Evolutionary conservation across 345 rosid genomes (phyloP), one percentile per base, ranked within the genome.

Genomic region (Mercurialis annua): DNA sequence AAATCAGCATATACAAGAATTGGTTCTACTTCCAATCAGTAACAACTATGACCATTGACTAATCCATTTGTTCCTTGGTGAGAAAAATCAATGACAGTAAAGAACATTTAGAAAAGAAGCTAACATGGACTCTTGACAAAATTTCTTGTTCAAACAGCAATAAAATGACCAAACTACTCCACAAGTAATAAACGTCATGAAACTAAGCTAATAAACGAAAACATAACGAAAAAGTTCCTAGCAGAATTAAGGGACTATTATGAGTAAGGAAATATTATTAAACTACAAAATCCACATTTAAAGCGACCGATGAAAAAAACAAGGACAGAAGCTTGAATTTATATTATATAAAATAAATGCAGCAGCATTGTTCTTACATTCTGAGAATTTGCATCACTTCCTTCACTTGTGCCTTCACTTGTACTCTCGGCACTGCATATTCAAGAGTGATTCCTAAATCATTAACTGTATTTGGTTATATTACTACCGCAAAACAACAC

Each of bases 391-490:
- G 83, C 96, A 73, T 94, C 99, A 68, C 99, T 91, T 78, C 98
- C 98, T 85, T 89, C 97, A 80, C 98, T 94, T 58, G 96, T 80
- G 73, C 95, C 97, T 77, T 89, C 99, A 77, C 96, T 89, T 66
- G 70, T 95, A 80, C 90, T 94, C 71, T 94, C 99, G 24, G 83
- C 92, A 77, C 99, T 91, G 71, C 68, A 59, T 60, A 31, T n/a
- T 48, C 43, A 50, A 50, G 52, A 43, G 53, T 24, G 63, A 36
- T 27, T 57, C 61, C 53, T 76, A 49, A 17, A 68, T 74, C 76
- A 85, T 81, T 69, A 18, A 44, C 52, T 72, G 29, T 40, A 65
- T 54, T 30, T 21, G n/a, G 52, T 12, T 64, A 26, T 12, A 31
- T 6, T 2, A 59, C 47, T n/a, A 34, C 38, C 50, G 33, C 10